Percentiles rank a stretch among this genome's conserved stretches.
Evolutionary conservation across 179 eudicot genomes (phyloP).

Genomic region (Gypsophila paniculata): DNA sequence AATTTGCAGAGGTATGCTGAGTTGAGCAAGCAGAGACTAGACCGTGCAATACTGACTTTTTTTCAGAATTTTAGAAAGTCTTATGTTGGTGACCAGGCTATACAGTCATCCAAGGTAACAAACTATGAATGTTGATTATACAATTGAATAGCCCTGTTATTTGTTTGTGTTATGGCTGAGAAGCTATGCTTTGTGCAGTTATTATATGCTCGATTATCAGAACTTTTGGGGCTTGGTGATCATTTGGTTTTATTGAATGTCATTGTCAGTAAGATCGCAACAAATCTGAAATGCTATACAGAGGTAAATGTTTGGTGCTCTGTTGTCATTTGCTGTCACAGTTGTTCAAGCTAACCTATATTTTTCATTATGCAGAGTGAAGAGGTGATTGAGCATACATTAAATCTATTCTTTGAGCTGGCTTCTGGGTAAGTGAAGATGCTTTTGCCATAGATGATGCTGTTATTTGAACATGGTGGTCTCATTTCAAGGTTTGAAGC

Average conservation of each 20-base stretch:
- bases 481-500: background rate
- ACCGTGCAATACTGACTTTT: slow-evolving; percentile 79
- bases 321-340: slow-evolving; percentile 7
- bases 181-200: slow-evolving; percentile 55
- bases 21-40: slow-evolving; percentile 86
- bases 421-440: slow-evolving; percentile 95
- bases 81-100: slow-evolving; percentile 93
- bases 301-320: slow-evolving; percentile 44
- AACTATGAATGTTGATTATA: background rate
- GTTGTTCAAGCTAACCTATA: slow-evolving; percentile 18
- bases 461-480: slow-evolving; percentile 4
- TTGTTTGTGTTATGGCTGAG: slow-evolving; percentile 20
- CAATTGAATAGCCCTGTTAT: background rate
- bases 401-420: slow-evolving; percentile 82
- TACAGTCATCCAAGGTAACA: slow-evolving; percentile 89
- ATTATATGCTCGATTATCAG: slow-evolving; percentile 84
- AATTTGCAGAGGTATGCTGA: slow-evolving; percentile 74
- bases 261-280: slow-evolving; percentile 84
- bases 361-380: slow-evolving; percentile 55
- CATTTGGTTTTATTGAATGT: slow-evolving; percentile 77
- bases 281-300: slow-evolving; percentile 80
- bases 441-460: slow-evolving; percentile 3
- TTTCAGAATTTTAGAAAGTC: slow-evolving; percentile 86
- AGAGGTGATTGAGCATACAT: slow-evolving; percentile 81
- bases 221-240: slow-evolving; percentile 89